Percentiles rank a stretch among this genome's conserved stretches.
Evolutionary conservation across 805 yeast species (phyloP).

Genomic region (Zygotorulaspora chibaensis): DNA sequence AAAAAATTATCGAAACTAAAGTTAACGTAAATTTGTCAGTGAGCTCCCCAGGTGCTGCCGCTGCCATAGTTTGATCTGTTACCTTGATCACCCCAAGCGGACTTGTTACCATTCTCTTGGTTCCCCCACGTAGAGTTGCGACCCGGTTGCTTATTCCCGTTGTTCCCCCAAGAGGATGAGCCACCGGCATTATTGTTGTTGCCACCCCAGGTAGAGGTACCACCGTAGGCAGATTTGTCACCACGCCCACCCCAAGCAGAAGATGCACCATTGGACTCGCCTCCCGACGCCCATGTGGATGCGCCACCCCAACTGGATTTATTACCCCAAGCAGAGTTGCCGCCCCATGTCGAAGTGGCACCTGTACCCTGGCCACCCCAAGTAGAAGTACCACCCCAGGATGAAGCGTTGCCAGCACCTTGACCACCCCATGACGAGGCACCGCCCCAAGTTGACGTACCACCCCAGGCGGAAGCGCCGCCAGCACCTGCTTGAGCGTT

Average conservation of each 20-base stretch:
- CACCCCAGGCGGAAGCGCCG: slow-evolving; percentile 35
- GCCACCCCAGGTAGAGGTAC: slow-evolving; percentile 43
- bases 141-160: slow-evolving; percentile 33
- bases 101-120: slow-evolving; percentile 30
- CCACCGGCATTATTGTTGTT: slow-evolving; percentile 33
- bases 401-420: slow-evolving; percentile 24
- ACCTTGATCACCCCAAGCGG: slow-evolving; percentile 39
- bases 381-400: slow-evolving; percentile 40
- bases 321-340: slow-evolving; percentile 36
- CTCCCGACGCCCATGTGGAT: slow-evolving; percentile 42
- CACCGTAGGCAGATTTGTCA: slow-evolving; percentile 37
- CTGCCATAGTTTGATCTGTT: slow-evolving; percentile 28
- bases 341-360: slow-evolving; percentile 39
- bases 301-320: slow-evolving; percentile 45
- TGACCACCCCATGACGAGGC: slow-evolving; percentile 41
- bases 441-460: slow-evolving; percentile 41
- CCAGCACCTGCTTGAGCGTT: slow-evolving; percentile 32
- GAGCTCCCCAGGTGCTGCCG: slow-evolving; percentile 34
- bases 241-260: slow-evolving; percentile 46
- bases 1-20: not conserved
- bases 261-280: slow-evolving; percentile 38
- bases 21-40: slow-evolving; percentile 5
- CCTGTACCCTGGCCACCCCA: slow-evolving; percentile 41
- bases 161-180: slow-evolving; percentile 42
- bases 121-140: slow-evolving; percentile 43